These are phyloP conservation scores for Ophiostoma fasciatum DNA, from an alignment of 2,329 filamentous ascomycete genomes.

Conservation along the genomic window DNA sequence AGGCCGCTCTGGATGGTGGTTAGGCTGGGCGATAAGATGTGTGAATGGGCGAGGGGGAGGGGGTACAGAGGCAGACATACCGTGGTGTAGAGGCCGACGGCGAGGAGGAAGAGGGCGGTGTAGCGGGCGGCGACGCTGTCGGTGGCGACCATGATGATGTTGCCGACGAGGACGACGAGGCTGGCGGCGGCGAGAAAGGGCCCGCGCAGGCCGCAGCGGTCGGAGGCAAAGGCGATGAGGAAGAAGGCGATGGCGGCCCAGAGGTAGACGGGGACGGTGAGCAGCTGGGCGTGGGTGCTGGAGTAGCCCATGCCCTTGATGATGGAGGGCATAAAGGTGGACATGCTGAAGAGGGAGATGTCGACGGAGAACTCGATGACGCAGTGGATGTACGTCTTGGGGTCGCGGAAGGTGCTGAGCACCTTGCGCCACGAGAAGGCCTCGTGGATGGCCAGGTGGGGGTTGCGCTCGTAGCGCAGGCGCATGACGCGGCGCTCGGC, in stretches of 20 bases:
- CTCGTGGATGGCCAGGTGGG: constrained; percentile 5
- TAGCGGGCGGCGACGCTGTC: constrained; percentile 4
- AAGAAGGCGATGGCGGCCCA: constrained; percentile 15
- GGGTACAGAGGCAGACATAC: too few relatives aligned
- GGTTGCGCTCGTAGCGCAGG: constrained; percentile 3
- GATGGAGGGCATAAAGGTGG: constrained; percentile 22
- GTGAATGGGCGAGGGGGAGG: too few relatives aligned
- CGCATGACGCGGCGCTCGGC: constrained; percentile 4
- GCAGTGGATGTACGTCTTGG: constrained; percentile 16
- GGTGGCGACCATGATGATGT: constrained; percentile 5
- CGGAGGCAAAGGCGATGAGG: constrained; percentile 15
- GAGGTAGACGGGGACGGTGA: constrained; percentile 22
- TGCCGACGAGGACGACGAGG: constrained; percentile 4
- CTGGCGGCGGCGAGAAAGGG: neutral
- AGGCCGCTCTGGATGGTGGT: constrained; percentile 3
- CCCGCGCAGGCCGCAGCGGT: constrained; percentile 22
- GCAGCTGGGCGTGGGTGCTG: constrained; percentile 2
- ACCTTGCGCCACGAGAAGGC: constrained; percentile 11
- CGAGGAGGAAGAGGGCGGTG: constrained; percentile 7
- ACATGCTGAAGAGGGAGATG: constrained; percentile 12
- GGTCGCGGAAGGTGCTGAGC: constrained; percentile 13
- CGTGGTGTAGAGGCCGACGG: constrained; percentile 5
- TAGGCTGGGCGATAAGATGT: too few relatives aligned
- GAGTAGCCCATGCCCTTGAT: constrained; percentile 19
- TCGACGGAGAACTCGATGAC: constrained; percentile 24